These are phyloP conservation scores for Allomyces macrogynus DNA, from an alignment of 192 early-diverging fungal species.

Conservation along the genomic window DNA sequence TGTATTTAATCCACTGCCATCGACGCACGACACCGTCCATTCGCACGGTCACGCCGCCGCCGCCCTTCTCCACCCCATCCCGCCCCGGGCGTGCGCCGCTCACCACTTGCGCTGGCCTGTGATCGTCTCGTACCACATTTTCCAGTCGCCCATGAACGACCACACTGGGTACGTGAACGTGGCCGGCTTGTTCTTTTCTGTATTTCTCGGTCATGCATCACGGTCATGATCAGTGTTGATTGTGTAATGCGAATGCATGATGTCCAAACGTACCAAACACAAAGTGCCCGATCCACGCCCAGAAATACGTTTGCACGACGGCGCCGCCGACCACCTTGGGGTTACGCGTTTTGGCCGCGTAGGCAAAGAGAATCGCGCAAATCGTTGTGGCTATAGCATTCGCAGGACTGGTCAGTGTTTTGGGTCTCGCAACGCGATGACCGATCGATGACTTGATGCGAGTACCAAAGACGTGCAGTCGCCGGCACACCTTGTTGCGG, in stretches of 20 bases:
- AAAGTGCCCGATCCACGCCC: slow-evolving; percentile 49
- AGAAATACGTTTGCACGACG: slow-evolving; percentile 16
- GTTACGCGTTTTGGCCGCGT: slow-evolving; percentile 8
- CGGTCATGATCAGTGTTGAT: background rate
- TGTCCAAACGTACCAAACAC: slow-evolving; percentile 28
- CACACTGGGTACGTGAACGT: slow-evolving; percentile 50
- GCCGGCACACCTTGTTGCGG: slow-evolving; percentile 22
- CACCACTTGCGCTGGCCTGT: slow-evolving; percentile 19
- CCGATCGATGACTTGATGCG: no score
- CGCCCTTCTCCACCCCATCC: no score
- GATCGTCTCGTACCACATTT: slow-evolving; percentile 25
- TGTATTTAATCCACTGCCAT: no score
- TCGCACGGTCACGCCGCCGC: no score
- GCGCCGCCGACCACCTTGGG: slow-evolving; percentile 13
- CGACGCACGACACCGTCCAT: no score
- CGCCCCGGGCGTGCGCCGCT: background rate
- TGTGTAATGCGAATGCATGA: no score
- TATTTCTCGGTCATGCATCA: no score
- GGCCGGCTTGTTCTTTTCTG: slow-evolving; percentile 39
- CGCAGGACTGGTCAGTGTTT: background rate
- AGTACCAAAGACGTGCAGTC: slow-evolving; percentile 34
- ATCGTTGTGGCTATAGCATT: slow-evolving; percentile 14
- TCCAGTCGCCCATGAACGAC: slow-evolving; percentile 32
- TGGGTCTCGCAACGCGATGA: background rate
- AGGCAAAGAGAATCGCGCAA: slow-evolving; percentile 9